Base-by-base conservation (phyloP, 768 basidiomycete species). In the Harrya chromipes region DNA sequence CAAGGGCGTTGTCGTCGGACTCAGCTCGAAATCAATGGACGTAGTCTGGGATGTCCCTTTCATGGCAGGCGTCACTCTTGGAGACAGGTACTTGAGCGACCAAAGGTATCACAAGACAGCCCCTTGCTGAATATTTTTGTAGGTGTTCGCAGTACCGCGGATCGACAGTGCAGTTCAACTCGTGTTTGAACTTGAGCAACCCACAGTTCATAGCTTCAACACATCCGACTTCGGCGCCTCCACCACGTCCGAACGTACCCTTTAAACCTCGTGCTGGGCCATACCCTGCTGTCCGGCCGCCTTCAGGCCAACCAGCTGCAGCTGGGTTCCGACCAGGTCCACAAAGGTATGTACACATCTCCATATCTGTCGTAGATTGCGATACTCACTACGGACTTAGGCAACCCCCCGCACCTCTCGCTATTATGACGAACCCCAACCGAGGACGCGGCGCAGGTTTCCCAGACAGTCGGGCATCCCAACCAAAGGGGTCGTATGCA, bases 31-130 rank as follows among this genome's bases (percentile, higher is more conserved):
- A 62, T 82, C 87, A 4, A 87, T 98, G 80, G 97, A 98, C 66
- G 87, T 98, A 20, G 80, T 95, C 0, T 98, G 97, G 90, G 97
- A 99, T 66, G 85, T 87, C 20, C 79, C 92, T 1, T 98, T 99
- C 71, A 90, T 99, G 82, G 84, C 92, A 19, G 97, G 97, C 7
- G 77, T 80, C 3, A 97, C 90, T 0, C 72, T 98, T 11, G 83
- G 84, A 4, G 90, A 90, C 60, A 77, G 94, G 89, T 92, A 59
- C 61, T 34, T 36, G 24, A 24, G 14, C 27, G 13, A 10, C 14
- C 33, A 33, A 33, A 33, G 14, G 5, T 33, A 5, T 33, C 6
- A 14, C 8, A 39, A 19, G 2, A 21, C 17, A 12, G 7, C n/a
- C 10, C 11, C 26, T 43, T 11, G 29, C 33, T 49, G 34, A 47